Evolutionary conservation across 371 early-diverging fungal species (phyloP), one percentile per base, ranked within the genome.

Genomic region (Syncephalastrum sp.): DNA sequence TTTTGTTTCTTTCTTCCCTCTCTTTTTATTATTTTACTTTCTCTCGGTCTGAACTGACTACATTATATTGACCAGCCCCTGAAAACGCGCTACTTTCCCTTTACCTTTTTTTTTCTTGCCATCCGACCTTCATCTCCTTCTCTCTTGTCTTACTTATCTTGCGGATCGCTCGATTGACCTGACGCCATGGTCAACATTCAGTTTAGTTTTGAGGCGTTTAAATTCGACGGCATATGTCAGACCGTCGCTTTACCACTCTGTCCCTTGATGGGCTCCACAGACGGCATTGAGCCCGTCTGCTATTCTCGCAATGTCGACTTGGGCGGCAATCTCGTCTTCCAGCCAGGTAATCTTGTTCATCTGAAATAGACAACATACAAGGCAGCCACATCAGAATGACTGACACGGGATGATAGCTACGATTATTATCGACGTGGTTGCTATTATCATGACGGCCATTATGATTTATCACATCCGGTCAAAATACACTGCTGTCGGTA

Each of bases 401-500:
- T 45, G 10, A 17, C 43, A 27, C 23, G 38, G 29, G 54, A 4
- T 54, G 23, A 29, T 63, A 89, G 89, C 93, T 8, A 88, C 92
- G 41, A 68, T 96, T 21, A 89, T 96, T 29, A 89, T 94, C 57
- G 89, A 96, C 71, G 70, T 97, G 54, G 85, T 95, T 54, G 92
- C 97, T 23, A 81, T 98, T 59, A 70, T 95, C 62, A 98, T 98
- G 98, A 91, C 97, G 8, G 81, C 86, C 27, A 95, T 96, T 70
- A 98, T 98, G 97, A 94, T 98, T 68, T 91, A 89, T 67, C 96
- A 97, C 70, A 91, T 98, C 68, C 89, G 91, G 65, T 87, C 91
- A 25, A 98, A 98, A 81, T 96, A 95, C 76, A 98, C 97, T 10
- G 98, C 98, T 24, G 95, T 98, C 46, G 97, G 97, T 89, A 79